Conservation (phyloP, 164 flowering plant genomes). For the Umbilicus rupestris region DNA sequence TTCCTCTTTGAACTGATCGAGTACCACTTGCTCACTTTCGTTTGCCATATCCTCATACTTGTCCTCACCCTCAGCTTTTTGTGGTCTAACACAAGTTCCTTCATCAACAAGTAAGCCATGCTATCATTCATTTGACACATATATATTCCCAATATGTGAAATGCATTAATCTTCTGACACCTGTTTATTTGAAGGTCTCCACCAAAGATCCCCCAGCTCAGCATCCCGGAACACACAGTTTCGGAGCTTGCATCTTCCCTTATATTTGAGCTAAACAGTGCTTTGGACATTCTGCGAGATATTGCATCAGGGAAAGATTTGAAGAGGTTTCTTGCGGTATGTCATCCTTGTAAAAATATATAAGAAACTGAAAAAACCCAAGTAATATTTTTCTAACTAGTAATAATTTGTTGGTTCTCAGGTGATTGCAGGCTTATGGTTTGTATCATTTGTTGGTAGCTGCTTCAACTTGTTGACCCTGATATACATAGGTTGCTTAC, state of each 20-base stretch:
- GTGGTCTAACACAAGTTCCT: background rate
- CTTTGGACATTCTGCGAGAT: background rate
- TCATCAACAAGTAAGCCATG: constrained; percentile 3
- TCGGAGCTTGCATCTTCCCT: background rate
- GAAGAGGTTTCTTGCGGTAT: background rate
- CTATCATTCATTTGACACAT: no score
- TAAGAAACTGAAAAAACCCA: no score
- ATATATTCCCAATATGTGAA: background rate
- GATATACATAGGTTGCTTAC: constrained; percentile 25
- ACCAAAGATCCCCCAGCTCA: background rate
- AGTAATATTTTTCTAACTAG: no score
- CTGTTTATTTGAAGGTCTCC: background rate
- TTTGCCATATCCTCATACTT: constrained; percentile 7
- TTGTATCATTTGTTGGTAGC: constrained; percentile 28
- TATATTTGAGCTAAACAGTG: background rate
- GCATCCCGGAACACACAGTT: background rate
- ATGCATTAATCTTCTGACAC: background rate
- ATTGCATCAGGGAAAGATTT: background rate
- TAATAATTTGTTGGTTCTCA: constrained; percentile 14
- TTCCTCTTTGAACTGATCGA: background rate
- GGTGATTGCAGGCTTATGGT: constrained; percentile 35
- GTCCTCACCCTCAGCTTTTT: constrained; percentile 3
- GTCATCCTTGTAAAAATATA: no score
- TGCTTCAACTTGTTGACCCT: constrained; percentile 32
- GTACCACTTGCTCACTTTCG: constrained; percentile 6